Base-by-base conservation (phyloP, 257 asterid genomes). In the Solanum corneliomulleri region DNA sequence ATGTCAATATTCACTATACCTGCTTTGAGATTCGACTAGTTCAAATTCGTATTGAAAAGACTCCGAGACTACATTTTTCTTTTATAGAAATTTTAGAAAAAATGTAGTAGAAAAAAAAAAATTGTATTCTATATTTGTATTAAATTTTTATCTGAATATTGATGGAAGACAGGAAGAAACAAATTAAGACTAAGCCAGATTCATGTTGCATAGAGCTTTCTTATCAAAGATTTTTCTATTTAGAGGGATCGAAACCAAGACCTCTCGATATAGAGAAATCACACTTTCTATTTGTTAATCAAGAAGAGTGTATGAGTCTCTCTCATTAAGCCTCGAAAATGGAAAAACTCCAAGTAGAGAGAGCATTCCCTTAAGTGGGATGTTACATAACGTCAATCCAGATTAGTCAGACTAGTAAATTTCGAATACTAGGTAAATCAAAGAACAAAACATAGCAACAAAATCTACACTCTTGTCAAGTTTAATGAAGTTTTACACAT, bases 21-120 rank as follows among this genome's bases (percentile, higher is more conserved):
- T 3, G 80, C 16, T 35, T 35, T 72, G 18, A 37, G 15, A 20
- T 6, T 0, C 31, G 29, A 35, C 29, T 37, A 35, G 25, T 72
- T 72, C 27, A 72, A 4, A 35, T 35, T 20, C 5, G 0, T 0
- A 0, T n/a, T 20, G 4, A 39, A 21, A 71, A 9, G 11, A 33
- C 13, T 18, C 5, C 2, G 3, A 9, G 27, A 14, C 37, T 42
- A 23, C 56, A n/a, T 11, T n/a, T 76, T 42, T 42, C 23, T 76
- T 42, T 0, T 13, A 41, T 42, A 76, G 37, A 76, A 75, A n/a
- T 76, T 14, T 11, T 41, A 37, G 82, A 23, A 23, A 39, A 11
- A 31, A 76, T n/a, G 37, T n/a, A 76, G 60, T 56, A 56, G 4
- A 20, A 16, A 42, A 41, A 23, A 11, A n/a, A 41, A 11, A 3